phyloP scores from a whole-genome alignment of 768 basidiomycete genomes.

The Lactarius evosmus region DNA sequence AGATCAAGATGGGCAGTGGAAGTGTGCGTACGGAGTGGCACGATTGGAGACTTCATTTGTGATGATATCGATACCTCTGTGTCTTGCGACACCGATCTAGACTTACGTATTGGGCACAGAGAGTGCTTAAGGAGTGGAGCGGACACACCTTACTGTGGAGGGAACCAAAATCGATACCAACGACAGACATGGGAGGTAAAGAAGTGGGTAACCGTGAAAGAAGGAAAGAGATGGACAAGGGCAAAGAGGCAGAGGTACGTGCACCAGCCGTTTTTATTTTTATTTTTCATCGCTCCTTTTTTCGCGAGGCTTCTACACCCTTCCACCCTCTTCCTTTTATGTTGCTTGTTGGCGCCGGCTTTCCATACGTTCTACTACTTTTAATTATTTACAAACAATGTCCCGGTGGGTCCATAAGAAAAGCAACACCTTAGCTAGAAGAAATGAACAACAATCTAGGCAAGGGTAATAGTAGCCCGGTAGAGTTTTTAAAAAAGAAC shows the following conservation, averaged over 20 bases:
- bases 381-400: neutral
- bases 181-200: constrained; percentile 68
- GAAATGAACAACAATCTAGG: neutral
- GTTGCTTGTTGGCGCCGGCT: neutral
- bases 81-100: constrained; percentile 92
- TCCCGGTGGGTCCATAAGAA: neutral
- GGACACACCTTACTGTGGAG: constrained; percentile 76
- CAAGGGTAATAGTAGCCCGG: neutral
- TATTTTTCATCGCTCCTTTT: constrained; percentile 19
- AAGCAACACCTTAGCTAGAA: neutral
- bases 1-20: neutral
- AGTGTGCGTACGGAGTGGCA: constrained; percentile 76
- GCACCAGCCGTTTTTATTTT: constrained; percentile 12
- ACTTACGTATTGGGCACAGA: constrained; percentile 25
- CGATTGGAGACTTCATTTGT: constrained; percentile 97
- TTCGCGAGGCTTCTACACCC: constrained; percentile 28
- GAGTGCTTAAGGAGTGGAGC: neutral
- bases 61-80: constrained; percentile 98
- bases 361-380: neutral
- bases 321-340: constrained; percentile 16
- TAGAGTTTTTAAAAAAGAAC: neutral
- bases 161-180: constrained; percentile 92
- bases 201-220: constrained; percentile 3
- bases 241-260: constrained; percentile 9
- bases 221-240: constrained; percentile 2